Evolutionary conservation across 345 rosid genomes (phyloP).

Genomic region (Melaleuca alternifolia): DNA sequence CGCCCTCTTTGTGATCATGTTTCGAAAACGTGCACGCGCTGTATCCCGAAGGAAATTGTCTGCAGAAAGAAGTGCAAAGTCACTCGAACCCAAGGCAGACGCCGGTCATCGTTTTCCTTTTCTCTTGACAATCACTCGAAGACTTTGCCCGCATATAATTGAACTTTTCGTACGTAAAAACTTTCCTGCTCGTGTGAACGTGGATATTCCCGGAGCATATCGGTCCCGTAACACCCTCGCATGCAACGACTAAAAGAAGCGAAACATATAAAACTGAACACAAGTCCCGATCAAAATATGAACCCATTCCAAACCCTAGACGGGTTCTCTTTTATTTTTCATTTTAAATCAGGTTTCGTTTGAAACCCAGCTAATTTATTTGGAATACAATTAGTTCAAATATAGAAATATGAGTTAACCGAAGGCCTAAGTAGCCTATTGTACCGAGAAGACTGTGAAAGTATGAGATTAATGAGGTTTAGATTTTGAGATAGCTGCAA

Average conservation of each 20-base stretch:
- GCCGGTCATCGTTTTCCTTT: background rate
- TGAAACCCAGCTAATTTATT: background rate
- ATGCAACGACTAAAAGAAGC: background rate
- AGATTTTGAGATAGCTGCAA: background rate
- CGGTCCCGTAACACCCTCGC: background rate
- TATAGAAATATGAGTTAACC: background rate
- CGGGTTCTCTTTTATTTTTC: background rate
- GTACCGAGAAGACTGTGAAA: background rate
- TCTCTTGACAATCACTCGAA: background rate
- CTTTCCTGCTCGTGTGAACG: background rate
- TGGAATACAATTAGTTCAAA: background rate
- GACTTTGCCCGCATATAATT: background rate
- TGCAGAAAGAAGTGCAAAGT: background rate
- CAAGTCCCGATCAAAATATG: background rate
- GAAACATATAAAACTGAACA: background rate
- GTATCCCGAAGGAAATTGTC: background rate
- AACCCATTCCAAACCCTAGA: background rate
- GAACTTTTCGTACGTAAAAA: background rate
- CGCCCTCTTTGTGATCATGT: background rate
- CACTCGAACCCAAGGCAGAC: background rate
- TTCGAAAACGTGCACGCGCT: background rate
- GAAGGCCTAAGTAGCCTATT: background rate
- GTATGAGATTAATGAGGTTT: background rate
- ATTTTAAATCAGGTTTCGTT: background rate
- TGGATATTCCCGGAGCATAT: background rate